Conservation (phyloP, 352 stramenopile genomes). For the Globisporangium parvum region DNA sequence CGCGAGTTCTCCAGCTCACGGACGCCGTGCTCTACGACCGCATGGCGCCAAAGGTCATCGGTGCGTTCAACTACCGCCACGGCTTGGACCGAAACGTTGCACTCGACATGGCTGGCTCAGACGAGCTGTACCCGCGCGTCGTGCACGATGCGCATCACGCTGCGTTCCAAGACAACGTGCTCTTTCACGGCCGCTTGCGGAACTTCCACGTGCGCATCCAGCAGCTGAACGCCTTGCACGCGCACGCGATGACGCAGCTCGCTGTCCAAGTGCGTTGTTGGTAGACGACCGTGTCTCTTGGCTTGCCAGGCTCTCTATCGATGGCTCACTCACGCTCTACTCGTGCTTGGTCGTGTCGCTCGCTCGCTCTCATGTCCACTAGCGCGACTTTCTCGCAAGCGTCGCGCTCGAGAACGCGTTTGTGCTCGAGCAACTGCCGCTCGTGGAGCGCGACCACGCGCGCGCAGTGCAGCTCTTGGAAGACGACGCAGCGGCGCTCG, state of each 20-base stretch:
- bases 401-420: slow-evolving; percentile 36
- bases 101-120: slow-evolving; percentile 20
- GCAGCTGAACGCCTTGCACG: slow-evolving; percentile 40
- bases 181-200: slow-evolving; percentile 59
- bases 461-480: slow-evolving; percentile 32
- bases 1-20: slow-evolving; percentile 33
- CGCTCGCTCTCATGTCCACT: not conserved
- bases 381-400: slow-evolving; percentile 49
- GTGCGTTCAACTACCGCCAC: slow-evolving; percentile 68
- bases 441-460: slow-evolving; percentile 51
- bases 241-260: slow-evolving; percentile 31
- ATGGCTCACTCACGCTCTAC: not conserved
- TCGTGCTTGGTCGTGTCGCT: not conserved
- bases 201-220: slow-evolving; percentile 65
- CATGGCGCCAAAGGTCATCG: slow-evolving; percentile 52
- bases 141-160: slow-evolving; percentile 49
- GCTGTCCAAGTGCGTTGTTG: slow-evolving; percentile 38
- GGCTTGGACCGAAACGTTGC: slow-evolving; percentile 36
- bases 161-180: slow-evolving; percentile 51
- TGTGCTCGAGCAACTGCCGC: slow-evolving; percentile 46
- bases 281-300: too few relatives aligned
- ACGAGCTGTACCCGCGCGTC: slow-evolving; percentile 43
- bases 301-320: too few relatives aligned
- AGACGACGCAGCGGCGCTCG: slow-evolving; percentile 31
- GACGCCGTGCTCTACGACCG: slow-evolving; percentile 61